Evolutionary conservation across 2,329 filamentous ascomycete species (phyloP).

Genomic region (Verticillium tricorpus): DNA sequence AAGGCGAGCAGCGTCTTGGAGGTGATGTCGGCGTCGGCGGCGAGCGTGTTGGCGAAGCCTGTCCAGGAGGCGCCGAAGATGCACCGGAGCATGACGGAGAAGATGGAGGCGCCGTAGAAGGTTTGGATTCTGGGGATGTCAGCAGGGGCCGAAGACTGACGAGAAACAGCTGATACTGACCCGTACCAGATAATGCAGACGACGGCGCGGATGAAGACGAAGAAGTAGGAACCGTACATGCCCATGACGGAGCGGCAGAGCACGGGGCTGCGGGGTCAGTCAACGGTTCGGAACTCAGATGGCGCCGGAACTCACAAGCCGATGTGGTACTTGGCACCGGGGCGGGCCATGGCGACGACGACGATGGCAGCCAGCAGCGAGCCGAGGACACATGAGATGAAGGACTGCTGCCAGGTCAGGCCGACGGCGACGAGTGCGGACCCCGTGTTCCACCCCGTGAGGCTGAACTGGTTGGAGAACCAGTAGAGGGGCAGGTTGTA

Average conservation of each 20-base stretch:
- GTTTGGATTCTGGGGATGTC: neutral
- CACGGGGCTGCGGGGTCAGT: slow-evolving; percentile 19
- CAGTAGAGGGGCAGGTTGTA: slow-evolving; percentile 22
- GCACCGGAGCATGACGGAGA: slow-evolving; percentile 21
- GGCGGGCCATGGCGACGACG: slow-evolving; percentile 20
- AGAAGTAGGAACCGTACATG: slow-evolving; percentile 37
- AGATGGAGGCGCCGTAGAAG: slow-evolving; percentile 18
- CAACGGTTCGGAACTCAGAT: neutral
- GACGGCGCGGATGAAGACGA: slow-evolving; percentile 28
- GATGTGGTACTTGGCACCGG: slow-evolving; percentile 20
- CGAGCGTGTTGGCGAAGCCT: slow-evolving; percentile 25
- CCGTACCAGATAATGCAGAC: slow-evolving; percentile 26
- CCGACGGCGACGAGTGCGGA: slow-evolving; percentile 21
- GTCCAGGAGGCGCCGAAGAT: slow-evolving; percentile 28
- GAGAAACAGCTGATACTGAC: neutral
- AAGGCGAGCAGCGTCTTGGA: slow-evolving; percentile 29
- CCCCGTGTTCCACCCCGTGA: slow-evolving; percentile 23
- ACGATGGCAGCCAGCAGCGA: slow-evolving; percentile 17
- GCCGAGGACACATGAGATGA: slow-evolving; percentile 19
- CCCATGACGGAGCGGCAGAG: slow-evolving; percentile 33
- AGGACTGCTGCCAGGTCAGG: slow-evolving; percentile 22
- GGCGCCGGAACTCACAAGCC: slow-evolving; percentile 15
- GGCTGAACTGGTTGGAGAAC: slow-evolving; percentile 22
- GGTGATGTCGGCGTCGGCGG: slow-evolving; percentile 24
- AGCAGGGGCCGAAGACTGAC: neutral